Evolutionary conservation across 2,329 filamentous ascomycete species (phyloP).

Genomic region (Fusarium concolor): DNA sequence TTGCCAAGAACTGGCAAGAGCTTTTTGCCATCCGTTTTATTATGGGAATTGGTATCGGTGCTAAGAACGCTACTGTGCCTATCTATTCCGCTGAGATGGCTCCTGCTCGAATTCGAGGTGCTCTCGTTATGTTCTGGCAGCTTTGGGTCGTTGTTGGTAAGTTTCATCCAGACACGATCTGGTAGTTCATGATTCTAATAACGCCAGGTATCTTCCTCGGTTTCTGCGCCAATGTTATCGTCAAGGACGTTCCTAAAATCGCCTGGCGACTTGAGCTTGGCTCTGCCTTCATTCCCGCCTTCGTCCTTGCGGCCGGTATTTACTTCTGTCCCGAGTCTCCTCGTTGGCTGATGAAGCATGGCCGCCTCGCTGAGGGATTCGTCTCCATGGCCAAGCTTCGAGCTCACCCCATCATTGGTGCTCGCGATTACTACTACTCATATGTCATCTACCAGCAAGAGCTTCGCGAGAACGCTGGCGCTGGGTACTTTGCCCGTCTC

Average conservation of each 20-base stretch:
- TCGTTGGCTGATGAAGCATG: constrained; percentile 74
- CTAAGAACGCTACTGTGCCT: constrained; percentile 73
- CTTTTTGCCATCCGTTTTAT: constrained; percentile 74
- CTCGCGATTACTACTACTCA: constrained; percentile 69
- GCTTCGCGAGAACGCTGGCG: constrained; percentile 52
- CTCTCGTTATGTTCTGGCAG: constrained; percentile 84
- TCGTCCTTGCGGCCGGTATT: constrained; percentile 65
- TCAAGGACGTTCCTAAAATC: constrained; percentile 42
- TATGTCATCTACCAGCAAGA: constrained; percentile 58
- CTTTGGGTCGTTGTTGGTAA: constrained; percentile 71
- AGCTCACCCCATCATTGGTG: constrained; percentile 65
- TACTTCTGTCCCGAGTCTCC: constrained; percentile 74
- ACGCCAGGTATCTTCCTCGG: constrained; percentile 55
- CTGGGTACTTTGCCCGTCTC: constrained; percentile 61
- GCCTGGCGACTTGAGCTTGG: constrained; percentile 63
- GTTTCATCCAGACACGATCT: accelerated
- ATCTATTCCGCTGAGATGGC: constrained; percentile 81
- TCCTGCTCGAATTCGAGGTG: constrained; percentile 75
- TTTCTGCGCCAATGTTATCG: constrained; percentile 52
- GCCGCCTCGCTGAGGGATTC: constrained; percentile 70
- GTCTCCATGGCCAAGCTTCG: constrained; percentile 63
- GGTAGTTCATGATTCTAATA: accelerated
- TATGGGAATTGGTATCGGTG: constrained; percentile 76
- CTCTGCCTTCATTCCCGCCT: constrained; percentile 69
- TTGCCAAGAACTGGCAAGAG: constrained; percentile 74